Evolutionary conservation across 805 yeast genomes (phyloP).

Genomic region (Lachancea sp.): DNA sequence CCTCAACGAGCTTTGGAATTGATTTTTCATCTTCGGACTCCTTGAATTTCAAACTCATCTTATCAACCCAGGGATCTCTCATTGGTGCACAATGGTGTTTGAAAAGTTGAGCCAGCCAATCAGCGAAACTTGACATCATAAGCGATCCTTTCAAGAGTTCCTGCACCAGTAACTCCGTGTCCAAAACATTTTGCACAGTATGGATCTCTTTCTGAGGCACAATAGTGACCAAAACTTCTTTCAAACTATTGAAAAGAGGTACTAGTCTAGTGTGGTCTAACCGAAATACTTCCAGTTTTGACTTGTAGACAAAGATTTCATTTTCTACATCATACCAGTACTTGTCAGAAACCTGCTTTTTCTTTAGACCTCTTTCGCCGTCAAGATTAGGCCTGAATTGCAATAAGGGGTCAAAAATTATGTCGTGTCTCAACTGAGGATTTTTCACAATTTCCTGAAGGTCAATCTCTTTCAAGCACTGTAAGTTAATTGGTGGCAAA

Average conservation of each 20-base stretch:
- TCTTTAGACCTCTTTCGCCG: constrained; percentile 82
- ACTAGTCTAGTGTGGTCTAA: constrained; percentile 47
- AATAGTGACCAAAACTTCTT: constrained; percentile 66
- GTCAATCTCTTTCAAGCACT: constrained; percentile 78
- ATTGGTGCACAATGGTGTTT: constrained; percentile 93
- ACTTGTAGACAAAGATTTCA: constrained; percentile 50
- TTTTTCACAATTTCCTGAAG: constrained; percentile 81
- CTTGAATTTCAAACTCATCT: constrained; percentile 58
- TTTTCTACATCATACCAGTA: constrained; percentile 75
- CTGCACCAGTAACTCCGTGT: constrained; percentile 68
- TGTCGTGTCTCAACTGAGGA: constrained; percentile 90
- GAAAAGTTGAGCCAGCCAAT: constrained; percentile 70
- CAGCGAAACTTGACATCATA: constrained; percentile 62
- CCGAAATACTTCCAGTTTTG: constrained; percentile 24
- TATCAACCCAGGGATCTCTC: constrained; percentile 86
- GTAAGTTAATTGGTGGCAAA: constrained; percentile 77
- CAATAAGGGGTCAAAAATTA: constrained; percentile 82
- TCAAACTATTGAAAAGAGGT: constrained; percentile 66
- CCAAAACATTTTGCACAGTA: constrained; percentile 64
- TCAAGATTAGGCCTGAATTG: constrained; percentile 89
- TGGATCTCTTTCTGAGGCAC: constrained; percentile 71
- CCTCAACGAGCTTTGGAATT: constrained; percentile 57
- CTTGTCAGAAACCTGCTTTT: constrained; percentile 66
- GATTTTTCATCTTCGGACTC: constrained; percentile 39
- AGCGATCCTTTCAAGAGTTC: constrained; percentile 66